Conservation (phyloP, 1,139 yeast species). For the Kodamaea ohmeri region DNA sequence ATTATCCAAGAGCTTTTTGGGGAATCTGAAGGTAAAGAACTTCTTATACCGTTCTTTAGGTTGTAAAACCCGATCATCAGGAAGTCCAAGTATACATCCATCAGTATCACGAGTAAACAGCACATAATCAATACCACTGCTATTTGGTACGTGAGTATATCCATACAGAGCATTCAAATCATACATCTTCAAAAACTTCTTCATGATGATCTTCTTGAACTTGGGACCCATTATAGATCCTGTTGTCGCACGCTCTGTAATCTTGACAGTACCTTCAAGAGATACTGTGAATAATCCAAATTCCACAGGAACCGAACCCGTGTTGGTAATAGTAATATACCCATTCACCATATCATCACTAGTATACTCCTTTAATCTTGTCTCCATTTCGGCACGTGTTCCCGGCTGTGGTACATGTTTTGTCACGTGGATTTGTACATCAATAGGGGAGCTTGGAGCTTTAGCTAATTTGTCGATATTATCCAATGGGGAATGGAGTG, state of each 20-base stretch:
- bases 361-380: slow-evolving; percentile 44
- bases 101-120: slow-evolving; percentile 48
- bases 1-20: slow-evolving; percentile 54
- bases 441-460: slow-evolving; percentile 37
- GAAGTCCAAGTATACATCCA: slow-evolving; percentile 50
- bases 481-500: slow-evolving; percentile 45
- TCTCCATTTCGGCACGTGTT: slow-evolving; percentile 35
- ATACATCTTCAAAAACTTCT: slow-evolving; percentile 47
- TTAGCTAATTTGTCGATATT: slow-evolving; percentile 42
- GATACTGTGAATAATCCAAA: slow-evolving; percentile 48
- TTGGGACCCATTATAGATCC: slow-evolving; percentile 18
- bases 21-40: slow-evolving; percentile 62
- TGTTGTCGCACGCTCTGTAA: slow-evolving; percentile 26
- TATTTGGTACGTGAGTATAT: slow-evolving; percentile 41
- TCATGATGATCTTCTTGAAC: slow-evolving; percentile 35
- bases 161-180: slow-evolving; percentile 48
- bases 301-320: slow-evolving; percentile 36
- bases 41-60: slow-evolving; percentile 58
- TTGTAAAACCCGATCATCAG: slow-evolving; percentile 46
- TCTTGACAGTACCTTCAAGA: slow-evolving; percentile 46
- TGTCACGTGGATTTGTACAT: slow-evolving; percentile 44
- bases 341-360: slow-evolving; percentile 30
- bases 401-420: slow-evolving; percentile 41
- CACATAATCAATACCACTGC: slow-evolving; percentile 51
- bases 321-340: slow-evolving; percentile 34